phyloP scores from a whole-genome alignment of 257 asterid genomes.

The Penstemon newberryi region DNA sequence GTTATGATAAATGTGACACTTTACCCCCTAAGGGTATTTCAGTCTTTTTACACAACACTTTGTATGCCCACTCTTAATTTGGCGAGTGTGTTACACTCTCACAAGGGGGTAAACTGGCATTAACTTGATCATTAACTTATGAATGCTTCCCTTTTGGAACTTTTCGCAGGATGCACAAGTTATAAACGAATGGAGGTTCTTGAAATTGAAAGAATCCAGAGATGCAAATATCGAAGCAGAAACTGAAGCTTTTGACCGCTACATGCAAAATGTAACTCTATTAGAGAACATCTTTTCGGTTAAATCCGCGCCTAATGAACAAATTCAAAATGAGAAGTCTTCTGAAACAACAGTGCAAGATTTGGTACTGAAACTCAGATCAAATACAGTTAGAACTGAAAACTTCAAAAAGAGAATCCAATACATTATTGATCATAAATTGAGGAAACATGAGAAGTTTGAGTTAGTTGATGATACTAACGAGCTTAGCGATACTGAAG shows the following conservation, averaged over 20 bases:
- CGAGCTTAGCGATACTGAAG: conserved; percentile 54
- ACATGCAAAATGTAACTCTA: conserved; percentile 64
- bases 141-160: neutral
- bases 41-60: no score
- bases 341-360: conserved; percentile 37
- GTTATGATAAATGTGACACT: no score
- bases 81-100: no score
- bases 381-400: conserved; percentile 56
- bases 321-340: conserved; percentile 38
- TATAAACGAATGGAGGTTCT: conserved; percentile 91
- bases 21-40: no score
- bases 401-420: conserved; percentile 71
- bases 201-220: conserved; percentile 75
- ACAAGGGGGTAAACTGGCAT: no score
- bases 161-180: conserved; percentile 76
- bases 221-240: conserved; percentile 67
- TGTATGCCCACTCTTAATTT: no score
- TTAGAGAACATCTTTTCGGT: conserved; percentile 75
- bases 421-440: conserved; percentile 68
- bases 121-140: no score
- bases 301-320: conserved; percentile 41
- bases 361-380: conserved; percentile 62
- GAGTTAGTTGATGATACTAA: conserved; percentile 38
- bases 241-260: conserved; percentile 82
- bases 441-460: conserved; percentile 49